Evolutionary conservation across 305 asterid genomes (phyloP).

Genomic region (Ajuga reptans): DNA sequence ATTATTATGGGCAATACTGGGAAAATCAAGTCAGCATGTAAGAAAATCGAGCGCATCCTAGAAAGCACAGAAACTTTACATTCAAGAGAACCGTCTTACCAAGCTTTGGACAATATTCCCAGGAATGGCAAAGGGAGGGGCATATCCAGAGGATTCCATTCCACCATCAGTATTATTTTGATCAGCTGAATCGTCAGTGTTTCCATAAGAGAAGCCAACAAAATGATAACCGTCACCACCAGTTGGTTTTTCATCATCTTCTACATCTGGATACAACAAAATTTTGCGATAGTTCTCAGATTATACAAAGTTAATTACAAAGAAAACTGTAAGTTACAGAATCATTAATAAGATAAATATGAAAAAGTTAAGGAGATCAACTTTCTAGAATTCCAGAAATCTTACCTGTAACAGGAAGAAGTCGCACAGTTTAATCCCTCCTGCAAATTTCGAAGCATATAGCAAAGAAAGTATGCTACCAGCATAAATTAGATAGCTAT

Average conservation of each 20-base stretch:
- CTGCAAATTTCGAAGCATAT: constrained; percentile 44
- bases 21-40: constrained; percentile 38
- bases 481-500: constrained; percentile 32
- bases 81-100: constrained; percentile 50
- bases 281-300: constrained; percentile 2
- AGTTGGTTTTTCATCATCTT: constrained; percentile 41
- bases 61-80: constrained; percentile 17
- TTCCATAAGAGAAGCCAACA: constrained; percentile 71
- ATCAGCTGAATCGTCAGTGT: constrained; percentile 35
- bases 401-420: constrained; percentile 47
- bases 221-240: constrained; percentile 36
- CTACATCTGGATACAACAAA: constrained; percentile 35
- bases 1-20: constrained; percentile 44
- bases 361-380: background rate
- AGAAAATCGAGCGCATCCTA: constrained; percentile 24
- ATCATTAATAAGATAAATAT: background rate
- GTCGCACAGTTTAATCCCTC: constrained; percentile 36
- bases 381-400: constrained; percentile 22
- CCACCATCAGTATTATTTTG: constrained; percentile 40
- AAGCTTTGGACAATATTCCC: constrained; percentile 49
- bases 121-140: constrained; percentile 67
- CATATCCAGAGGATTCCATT: constrained; percentile 44
- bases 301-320: background rate
- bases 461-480: constrained; percentile 38
- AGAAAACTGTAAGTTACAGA: constrained; percentile 1